A percentile compares a stretch with the other conserved stretches of the same genome.
Conservation (phyloP, 1,284 basidiomycete species). For the Xerocomus minutiporus region DNA sequence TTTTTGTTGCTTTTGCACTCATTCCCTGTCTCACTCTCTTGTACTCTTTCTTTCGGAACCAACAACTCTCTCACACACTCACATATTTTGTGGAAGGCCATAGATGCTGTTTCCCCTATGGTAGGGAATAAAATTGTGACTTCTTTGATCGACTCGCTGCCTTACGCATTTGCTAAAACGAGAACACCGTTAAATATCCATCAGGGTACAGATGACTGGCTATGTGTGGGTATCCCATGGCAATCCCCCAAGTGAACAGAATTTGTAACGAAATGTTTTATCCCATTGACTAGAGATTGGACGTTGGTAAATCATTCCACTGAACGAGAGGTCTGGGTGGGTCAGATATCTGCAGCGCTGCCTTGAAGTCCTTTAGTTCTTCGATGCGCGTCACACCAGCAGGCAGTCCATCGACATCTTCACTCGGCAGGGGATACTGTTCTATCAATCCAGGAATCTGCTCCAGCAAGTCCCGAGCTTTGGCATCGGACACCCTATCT, state of each 20-base stretch:
- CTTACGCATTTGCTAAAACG: no score
- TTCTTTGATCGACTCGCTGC: neutral
- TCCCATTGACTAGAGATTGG: conserved; percentile 36
- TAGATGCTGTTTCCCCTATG: conserved; percentile 3
- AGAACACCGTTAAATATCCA: no score
- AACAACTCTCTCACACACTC: conserved; percentile 6
- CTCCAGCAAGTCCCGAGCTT: conserved; percentile 47
- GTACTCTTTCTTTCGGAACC: conserved; percentile 11
- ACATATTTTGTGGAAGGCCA: conserved; percentile 9
- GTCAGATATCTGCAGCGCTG: conserved; percentile 47
- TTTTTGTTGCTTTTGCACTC: conserved; percentile 21
- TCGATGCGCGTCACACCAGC: conserved; percentile 59
- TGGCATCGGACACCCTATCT: conserved; percentile 37
- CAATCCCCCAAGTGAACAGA: neutral
- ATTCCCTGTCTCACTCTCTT: conserved; percentile 12
- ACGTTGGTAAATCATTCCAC: conserved; percentile 63
- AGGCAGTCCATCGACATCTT: conserved; percentile 45
- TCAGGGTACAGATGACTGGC: no score
- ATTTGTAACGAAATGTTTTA: neutral
- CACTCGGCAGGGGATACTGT: conserved; percentile 38
- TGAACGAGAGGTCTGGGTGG: conserved; percentile 57
- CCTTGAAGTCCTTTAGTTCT: conserved; percentile 73
- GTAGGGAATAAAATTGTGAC: conserved; percentile 12
- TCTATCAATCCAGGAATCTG: conserved; percentile 42
- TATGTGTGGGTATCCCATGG: neutral